These are phyloP conservation scores for Carex kokanica DNA, from an alignment of 176 grass and related monocot genomes.

Conservation along the genomic window DNA sequence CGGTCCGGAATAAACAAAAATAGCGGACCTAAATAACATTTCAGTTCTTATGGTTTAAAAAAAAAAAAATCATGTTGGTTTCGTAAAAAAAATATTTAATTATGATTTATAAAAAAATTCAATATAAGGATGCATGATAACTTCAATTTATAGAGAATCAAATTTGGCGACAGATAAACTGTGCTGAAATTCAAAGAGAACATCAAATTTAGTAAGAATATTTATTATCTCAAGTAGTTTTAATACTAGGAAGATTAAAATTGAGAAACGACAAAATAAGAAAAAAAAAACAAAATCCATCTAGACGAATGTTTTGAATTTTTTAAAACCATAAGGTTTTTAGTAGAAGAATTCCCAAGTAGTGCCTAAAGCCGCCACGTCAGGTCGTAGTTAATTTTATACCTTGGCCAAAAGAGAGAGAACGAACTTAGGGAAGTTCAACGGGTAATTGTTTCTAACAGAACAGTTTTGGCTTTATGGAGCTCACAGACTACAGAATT, in stretches of 20 bases:
- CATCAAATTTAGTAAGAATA: neutral
- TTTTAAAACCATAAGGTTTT: neutral
- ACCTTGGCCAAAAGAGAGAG: neutral
- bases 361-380: conserved; percentile 7
- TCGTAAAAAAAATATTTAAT: too few species aligned
- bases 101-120: too few species aligned
- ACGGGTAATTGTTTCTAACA: too few species aligned
- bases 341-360: neutral
- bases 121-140: neutral
- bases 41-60: too few species aligned
- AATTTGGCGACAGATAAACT: neutral
- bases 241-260: neutral
- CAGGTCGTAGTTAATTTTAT: neutral
- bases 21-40: too few species aligned
- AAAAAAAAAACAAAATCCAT: neutral
- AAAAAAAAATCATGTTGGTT: too few species aligned
- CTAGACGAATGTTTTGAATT: neutral
- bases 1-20: too few species aligned
- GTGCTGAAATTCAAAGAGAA: neutral
- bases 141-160: neutral
- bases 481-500: too few species aligned
- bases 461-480: too few species aligned
- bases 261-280: neutral
- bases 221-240: neutral
- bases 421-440: neutral